A percentile compares a stretch with the other conserved stretches of the same genome.
Evolutionary conservation across 192 early-diverging fungal genomes (phyloP).

Genomic region (Mortierella alpina): DNA sequence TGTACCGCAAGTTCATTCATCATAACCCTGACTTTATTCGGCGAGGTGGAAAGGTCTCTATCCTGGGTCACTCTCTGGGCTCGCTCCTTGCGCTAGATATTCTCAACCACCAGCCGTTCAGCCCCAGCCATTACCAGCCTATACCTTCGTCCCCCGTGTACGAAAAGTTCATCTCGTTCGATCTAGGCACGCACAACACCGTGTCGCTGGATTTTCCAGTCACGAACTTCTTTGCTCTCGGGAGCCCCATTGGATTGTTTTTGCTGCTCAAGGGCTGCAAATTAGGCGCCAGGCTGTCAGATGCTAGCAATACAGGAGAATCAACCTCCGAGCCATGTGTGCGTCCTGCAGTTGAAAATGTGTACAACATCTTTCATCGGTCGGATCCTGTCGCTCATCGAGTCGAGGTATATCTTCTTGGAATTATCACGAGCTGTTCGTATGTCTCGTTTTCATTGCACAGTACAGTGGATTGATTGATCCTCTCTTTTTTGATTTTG

Average conservation of each 20-base stretch:
- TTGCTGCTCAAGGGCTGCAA: slow-evolving; percentile 80
- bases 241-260: slow-evolving; percentile 87
- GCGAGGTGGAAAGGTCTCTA: slow-evolving; percentile 72
- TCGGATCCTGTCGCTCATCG: slow-evolving; percentile 43
- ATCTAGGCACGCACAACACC: slow-evolving; percentile 22
- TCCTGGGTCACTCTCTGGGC: slow-evolving; percentile 86
- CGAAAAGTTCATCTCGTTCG: slow-evolving; percentile 46
- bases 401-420: slow-evolving; percentile 17
- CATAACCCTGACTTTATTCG: slow-evolving; percentile 81
- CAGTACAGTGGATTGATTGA: not conserved
- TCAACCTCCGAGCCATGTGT: slow-evolving; percentile 53
- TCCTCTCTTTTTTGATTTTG: not conserved
- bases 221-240: slow-evolving; percentile 81
- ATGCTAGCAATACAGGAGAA: slow-evolving; percentile 34
- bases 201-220: slow-evolving; percentile 75
- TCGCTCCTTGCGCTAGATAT: slow-evolving; percentile 84
- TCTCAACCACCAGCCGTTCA: slow-evolving; percentile 72
- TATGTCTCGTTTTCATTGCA: not conserved
- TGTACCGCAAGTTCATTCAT: slow-evolving; percentile 76
- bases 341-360: slow-evolving; percentile 73
- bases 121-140: slow-evolving; percentile 34
- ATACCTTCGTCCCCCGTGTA: slow-evolving; percentile 51
- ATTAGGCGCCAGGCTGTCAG: slow-evolving; percentile 61
- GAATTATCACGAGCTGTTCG: not conserved
- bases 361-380: slow-evolving; percentile 88